Evolutionary conservation across 208 protist genomes (phyloP).

Genomic region (Wallacemonas sp.): DNA sequence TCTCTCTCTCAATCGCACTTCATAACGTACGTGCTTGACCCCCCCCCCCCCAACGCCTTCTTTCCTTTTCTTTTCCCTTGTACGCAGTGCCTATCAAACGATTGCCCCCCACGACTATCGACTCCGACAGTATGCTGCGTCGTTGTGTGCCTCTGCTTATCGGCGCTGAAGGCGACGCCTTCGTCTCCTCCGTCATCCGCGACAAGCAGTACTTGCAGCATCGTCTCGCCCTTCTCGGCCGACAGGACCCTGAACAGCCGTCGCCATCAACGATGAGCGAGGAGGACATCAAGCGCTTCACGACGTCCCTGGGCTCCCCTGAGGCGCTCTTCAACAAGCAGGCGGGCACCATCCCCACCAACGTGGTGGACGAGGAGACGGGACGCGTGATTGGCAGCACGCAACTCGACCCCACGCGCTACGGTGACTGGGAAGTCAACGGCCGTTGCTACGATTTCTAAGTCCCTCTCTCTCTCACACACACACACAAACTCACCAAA

Average conservation of each 20-base stretch:
- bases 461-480: slow-evolving; percentile 2
- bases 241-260: slow-evolving; percentile 46
- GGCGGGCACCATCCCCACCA: slow-evolving; percentile 70
- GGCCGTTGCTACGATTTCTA: slow-evolving; percentile 90
- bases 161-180: slow-evolving; percentile 66
- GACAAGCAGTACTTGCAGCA: slow-evolving; percentile 84
- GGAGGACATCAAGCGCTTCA: slow-evolving; percentile 84
- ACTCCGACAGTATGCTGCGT: slow-evolving; percentile 65
- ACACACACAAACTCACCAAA: not conserved
- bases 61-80: too few relatives aligned
- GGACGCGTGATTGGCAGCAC: slow-evolving; percentile 82
- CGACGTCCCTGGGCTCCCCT: slow-evolving; percentile 72
- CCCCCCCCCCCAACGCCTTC: too few relatives aligned
- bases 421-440: slow-evolving; percentile 91
- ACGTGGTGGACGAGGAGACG: slow-evolving; percentile 87
- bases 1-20: too few relatives aligned
- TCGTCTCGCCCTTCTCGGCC: slow-evolving; percentile 79
- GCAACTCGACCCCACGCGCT: slow-evolving; percentile 81
- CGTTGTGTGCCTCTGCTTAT: slow-evolving; percentile 62
- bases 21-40: too few relatives aligned
- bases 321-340: slow-evolving; percentile 89
- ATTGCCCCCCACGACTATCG: too few relatives aligned
- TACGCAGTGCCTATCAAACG: too few relatives aligned
- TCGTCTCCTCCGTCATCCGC: slow-evolving; percentile 67
- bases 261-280: slow-evolving; percentile 55